Conservation (phyloP, 805 yeast genomes). For the Candida tibetensis region DNA sequence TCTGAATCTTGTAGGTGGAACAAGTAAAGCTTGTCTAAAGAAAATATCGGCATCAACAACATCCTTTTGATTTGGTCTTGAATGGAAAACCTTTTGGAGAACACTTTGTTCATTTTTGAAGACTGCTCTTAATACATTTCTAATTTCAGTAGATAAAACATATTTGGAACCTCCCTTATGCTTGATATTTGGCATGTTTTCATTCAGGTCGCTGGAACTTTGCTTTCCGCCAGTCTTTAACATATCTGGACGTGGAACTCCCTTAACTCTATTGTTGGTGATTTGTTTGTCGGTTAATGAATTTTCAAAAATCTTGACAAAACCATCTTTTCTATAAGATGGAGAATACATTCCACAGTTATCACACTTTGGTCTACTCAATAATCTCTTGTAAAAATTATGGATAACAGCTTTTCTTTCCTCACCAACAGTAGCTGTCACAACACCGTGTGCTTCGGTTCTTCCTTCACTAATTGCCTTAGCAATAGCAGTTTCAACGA, state of each 20-base stretch:
- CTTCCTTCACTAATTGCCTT: slow-evolving; percentile 75
- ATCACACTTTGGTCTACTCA: slow-evolving; percentile 84
- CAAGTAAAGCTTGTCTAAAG: slow-evolving; percentile 82
- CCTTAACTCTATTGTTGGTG: slow-evolving; percentile 79
- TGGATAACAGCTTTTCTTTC: slow-evolving; percentile 76
- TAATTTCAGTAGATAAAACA: slow-evolving; percentile 82
- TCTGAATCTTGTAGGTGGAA: slow-evolving; percentile 96
- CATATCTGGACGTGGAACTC: slow-evolving; percentile 71
- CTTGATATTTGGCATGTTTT: slow-evolving; percentile 49
- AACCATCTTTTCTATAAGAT: slow-evolving; percentile 90
- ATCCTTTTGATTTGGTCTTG: slow-evolving; percentile 61
- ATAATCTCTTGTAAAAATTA: slow-evolving; percentile 69
- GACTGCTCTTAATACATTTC: slow-evolving; percentile 70
- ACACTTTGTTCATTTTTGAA: slow-evolving; percentile 71
- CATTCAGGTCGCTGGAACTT: slow-evolving; percentile 10
- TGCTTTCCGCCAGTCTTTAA: slow-evolving; percentile 36
- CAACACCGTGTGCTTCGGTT: slow-evolving; percentile 61
- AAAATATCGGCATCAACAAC: slow-evolving; percentile 72
- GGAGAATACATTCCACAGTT: slow-evolving; percentile 97
- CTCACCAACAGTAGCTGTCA: slow-evolving; percentile 82
- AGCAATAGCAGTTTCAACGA: slow-evolving; percentile 67
- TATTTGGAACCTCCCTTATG: slow-evolving; percentile 77
- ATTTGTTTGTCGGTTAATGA: slow-evolving; percentile 79
- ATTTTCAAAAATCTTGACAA: slow-evolving; percentile 85
- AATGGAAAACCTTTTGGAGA: slow-evolving; percentile 72